Evolutionary conservation across 2,329 filamentous ascomycete species (phyloP), one percentile per base, ranked within the genome.

Genomic region (Aspergillus candidus): DNA sequence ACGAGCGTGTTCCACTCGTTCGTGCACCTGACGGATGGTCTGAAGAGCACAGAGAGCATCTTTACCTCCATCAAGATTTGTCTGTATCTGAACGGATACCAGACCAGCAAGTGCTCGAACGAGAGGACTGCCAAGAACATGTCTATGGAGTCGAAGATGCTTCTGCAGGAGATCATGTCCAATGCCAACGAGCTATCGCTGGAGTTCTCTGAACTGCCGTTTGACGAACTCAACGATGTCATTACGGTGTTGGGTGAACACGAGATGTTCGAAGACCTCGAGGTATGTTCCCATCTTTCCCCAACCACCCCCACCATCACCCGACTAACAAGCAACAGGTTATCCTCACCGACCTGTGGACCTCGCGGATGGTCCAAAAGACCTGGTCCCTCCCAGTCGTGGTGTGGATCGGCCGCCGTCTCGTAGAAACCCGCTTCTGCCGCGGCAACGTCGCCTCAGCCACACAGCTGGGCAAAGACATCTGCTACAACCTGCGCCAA

Each of bases 401-500:
- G 14, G 69, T 77, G 44, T 69, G 69, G 54, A 72, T 78, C 22
- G 75, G 75, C n/a, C 72, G 72, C 34, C 68, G 71, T 11, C 72
- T 78, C 38, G 73, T 78, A 39, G 71, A 72, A 54, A 73, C 73
- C 2, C 73, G 73, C 38, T 77, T 75, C 62, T 69, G 73, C 34
- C 69, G 72, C 29, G 70, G 70, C 33, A 62, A 71, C 36, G 67
- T 70, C 35, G 61, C 69, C 48, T 62, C 64, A 3, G 67, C 72
- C 10, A 66, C 72, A 34, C 65, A 67, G 40, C 70, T 78, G 2
- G 72, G 70, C 57, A 75, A 75, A 53, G 72, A 75, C 54, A 76
- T 78, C 44, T 72, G 72, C 32, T 78, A 78, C 65, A 78, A 78
- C 54, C 66, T 77, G 49, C 72, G 72, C 10, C 72, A 75, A 15